Conservation (phyloP, 2,329 filamentous ascomycete genomes). For the Fusarium sp. region DNA sequence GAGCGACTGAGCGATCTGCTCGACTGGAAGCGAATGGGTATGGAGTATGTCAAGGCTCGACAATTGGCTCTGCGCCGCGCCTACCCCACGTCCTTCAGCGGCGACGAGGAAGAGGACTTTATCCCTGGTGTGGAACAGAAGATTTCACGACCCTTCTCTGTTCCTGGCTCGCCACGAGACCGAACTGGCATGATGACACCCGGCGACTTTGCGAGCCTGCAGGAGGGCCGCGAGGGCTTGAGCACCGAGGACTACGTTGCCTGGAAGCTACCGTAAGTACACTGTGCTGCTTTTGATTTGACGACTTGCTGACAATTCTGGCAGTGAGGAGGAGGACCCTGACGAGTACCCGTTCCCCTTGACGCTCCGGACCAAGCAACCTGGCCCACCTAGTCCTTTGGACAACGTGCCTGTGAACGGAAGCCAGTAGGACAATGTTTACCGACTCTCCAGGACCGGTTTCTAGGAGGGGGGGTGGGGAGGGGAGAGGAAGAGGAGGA, state of each 20-base stretch:
- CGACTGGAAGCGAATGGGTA: slow-evolving; percentile 99
- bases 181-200: slow-evolving; percentile 98
- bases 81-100: slow-evolving; percentile 88
- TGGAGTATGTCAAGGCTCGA: slow-evolving; percentile 98
- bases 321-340: slow-evolving; percentile 91
- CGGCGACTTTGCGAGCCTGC: slow-evolving; percentile 95
- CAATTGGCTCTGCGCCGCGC: slow-evolving; percentile 93
- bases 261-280: slow-evolving; percentile 96
- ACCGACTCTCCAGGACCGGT: slow-evolving; percentile 13
- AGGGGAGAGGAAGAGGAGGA: slow-evolving; percentile 24
- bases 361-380: slow-evolving; percentile 69
- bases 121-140: slow-evolving; percentile 95
- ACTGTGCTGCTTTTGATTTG: not conserved
- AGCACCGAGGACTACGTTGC: slow-evolving; percentile 98
- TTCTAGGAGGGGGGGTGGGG: not conserved
- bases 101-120: slow-evolving; percentile 87
- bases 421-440: slow-evolving; percentile 36
- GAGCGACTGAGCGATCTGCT: slow-evolving; percentile 94
- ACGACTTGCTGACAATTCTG: slow-evolving; percentile 35
- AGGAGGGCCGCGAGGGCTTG: slow-evolving; percentile 93
- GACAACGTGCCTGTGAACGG: slow-evolving; percentile 47
- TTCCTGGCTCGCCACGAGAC: slow-evolving; percentile 92
- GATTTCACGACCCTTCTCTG: slow-evolving; percentile 93
- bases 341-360: slow-evolving; percentile 77
- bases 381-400: slow-evolving; percentile 47